These are phyloP conservation scores for Kwoniella sp. DNA, from an alignment of 768 basidiomycete genomes.

Conservation along the genomic window DNA sequence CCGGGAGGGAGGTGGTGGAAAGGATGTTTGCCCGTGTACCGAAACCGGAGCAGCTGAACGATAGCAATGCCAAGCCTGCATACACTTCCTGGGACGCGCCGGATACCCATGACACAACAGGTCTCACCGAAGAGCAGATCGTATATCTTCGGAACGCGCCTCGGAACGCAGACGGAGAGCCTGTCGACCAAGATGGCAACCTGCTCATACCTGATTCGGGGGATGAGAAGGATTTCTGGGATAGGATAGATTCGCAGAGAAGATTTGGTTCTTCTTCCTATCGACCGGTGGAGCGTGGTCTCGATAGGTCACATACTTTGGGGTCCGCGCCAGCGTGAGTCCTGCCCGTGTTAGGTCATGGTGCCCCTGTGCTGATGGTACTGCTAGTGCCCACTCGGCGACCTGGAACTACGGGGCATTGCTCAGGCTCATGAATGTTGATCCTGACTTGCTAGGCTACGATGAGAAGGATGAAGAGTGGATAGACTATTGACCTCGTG, in stretches of 20 bases:
- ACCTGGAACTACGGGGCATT: slow-evolving; percentile 40
- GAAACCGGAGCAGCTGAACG: not conserved
- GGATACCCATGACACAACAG: not conserved
- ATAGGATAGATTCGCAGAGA: not conserved
- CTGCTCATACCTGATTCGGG: slow-evolving; percentile 13
- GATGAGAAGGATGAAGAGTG: slow-evolving; percentile 39
- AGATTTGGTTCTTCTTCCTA: too few relatives aligned
- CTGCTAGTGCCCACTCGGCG: too few relatives aligned
- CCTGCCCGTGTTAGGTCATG: too few relatives aligned
- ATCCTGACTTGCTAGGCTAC: slow-evolving; percentile 44
- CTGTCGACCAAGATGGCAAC: slow-evolving; percentile 36
- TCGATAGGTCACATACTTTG: too few relatives aligned
- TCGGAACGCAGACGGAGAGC: slow-evolving; percentile 28
- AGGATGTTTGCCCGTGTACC: slow-evolving; percentile 31
- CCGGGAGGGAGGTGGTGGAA: slow-evolving; percentile 43
- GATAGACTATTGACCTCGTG: too few relatives aligned
- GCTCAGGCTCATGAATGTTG: slow-evolving; percentile 35
- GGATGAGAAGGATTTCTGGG: slow-evolving; percentile 4
- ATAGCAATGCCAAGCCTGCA: too few relatives aligned
- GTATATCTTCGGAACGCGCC: slow-evolving; percentile 11
- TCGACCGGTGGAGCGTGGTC: too few relatives aligned
- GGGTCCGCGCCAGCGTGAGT: too few relatives aligned
- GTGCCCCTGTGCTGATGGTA: too few relatives aligned
- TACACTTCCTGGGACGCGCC: too few relatives aligned
- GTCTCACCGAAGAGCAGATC: slow-evolving; percentile 11